Evolutionary conservation across 2,329 filamentous ascomycete genomes (phyloP).

Genomic region (Sclerotinia minor): DNA sequence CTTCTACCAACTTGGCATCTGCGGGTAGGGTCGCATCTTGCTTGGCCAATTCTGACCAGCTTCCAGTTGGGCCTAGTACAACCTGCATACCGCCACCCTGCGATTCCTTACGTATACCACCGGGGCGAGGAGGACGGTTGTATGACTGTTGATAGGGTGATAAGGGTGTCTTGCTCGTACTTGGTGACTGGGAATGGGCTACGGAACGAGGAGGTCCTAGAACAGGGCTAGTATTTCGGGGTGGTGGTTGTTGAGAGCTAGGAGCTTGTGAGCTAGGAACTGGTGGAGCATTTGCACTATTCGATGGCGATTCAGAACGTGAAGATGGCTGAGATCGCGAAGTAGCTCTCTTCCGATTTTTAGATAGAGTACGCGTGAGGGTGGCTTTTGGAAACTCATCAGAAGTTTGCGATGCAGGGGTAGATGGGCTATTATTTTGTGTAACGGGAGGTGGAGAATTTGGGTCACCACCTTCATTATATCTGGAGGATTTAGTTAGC

Average conservation of each 20-base stretch:
- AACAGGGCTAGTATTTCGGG: constrained; percentile 18
- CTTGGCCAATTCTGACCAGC: constrained; percentile 87
- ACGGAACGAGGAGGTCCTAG: constrained; percentile 23
- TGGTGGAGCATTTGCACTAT: constrained; percentile 32
- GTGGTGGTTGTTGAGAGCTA: constrained; percentile 28
- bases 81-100: constrained; percentile 77
- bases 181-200: constrained; percentile 15
- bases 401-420: constrained; percentile 22
- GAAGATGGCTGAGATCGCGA: constrained; percentile 37
- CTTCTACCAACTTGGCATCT: constrained; percentile 58
- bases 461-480: constrained; percentile 40
- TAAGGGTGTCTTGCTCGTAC: constrained; percentile 30
- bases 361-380: constrained; percentile 17
- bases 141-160: constrained; percentile 40
- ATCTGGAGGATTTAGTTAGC: constrained; percentile 37
- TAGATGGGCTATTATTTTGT: constrained; percentile 29
- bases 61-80: constrained; percentile 83
- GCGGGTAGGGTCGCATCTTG: constrained; percentile 74
- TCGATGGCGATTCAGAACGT: constrained; percentile 37
- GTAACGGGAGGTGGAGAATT: constrained; percentile 29
- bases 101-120: constrained; percentile 37
- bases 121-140: constrained; percentile 32
- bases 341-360: constrained; percentile 9
- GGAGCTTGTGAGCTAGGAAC: constrained; percentile 34
- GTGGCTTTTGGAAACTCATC: constrained; percentile 24